Evolutionary conservation across 495 filamentous ascomycete species (phyloP), one percentile per base, ranked within the genome.

Genomic region (Talaromyces liani): DNA sequence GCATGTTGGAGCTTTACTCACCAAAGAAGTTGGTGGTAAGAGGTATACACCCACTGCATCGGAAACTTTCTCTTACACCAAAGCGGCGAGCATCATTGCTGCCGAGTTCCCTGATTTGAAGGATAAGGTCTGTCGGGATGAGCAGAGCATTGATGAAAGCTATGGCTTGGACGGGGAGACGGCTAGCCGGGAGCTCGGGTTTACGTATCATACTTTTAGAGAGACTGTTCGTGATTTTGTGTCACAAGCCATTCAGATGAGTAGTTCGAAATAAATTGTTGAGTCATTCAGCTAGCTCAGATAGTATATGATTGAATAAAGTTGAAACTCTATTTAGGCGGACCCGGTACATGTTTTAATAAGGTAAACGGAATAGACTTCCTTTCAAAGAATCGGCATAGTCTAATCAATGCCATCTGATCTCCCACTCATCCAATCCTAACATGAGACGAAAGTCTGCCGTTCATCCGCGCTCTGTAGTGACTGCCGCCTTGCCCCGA

Each of bases 1-100:
- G 8, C 78, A 82, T 16, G 29, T 59, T 24, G 24, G 31, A 10
- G 57, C 57, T 10, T 18, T 59, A 22, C 7, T 59, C 4, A 18
- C 31, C 0, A 18, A 39, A 39, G 27, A 25, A 7, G 57, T n/a
- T 12, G 57, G 57, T 6, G 57, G 57, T 2, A 59, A 24, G n/a
- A 25, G 57, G 14, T 59, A 31, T 36, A 59, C 31, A 7, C 57
- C 31, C 4, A 31, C n/a, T 0, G 25, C 57, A 31, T 33, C 57
- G 2, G 57, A 59, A 36, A 12, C 57, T n/a, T 59, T 59, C 29
- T 31, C 57, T 3, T 59, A 59, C n/a, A 12, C 25, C 7, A 59
- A 41, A 24, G 57, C 57, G 31, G 25, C 57, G 6, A 8, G n/a
- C 3, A 34, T 39, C 3, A 59, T 59, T 22, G 18, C 29, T 7